Conservation (phyloP, 2,329 filamentous ascomycete species). For the Fusarium siculi region DNA sequence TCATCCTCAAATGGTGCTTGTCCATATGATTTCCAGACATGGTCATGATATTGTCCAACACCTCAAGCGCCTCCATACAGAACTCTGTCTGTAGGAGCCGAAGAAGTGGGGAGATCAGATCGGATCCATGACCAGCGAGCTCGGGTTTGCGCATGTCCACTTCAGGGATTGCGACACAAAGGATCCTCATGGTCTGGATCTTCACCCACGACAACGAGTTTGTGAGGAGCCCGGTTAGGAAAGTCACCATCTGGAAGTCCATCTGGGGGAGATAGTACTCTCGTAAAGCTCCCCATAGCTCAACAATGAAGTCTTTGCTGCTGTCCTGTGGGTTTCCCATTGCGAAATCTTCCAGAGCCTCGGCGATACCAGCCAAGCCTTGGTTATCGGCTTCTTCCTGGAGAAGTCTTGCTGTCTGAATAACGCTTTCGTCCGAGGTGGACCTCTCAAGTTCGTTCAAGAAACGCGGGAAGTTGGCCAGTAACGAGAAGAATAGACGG, state of each 20-base stretch:
- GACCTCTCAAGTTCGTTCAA: conserved; percentile 80
- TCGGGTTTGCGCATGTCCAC: conserved; percentile 94
- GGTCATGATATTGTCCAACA: conserved; percentile 94
- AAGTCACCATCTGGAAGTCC: conserved; percentile 87
- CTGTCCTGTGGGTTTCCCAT: conserved; percentile 72
- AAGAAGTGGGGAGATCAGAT: conserved; percentile 92
- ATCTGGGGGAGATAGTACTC: conserved; percentile 82
- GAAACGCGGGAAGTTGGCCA: conserved; percentile 92
- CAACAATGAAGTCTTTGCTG: conserved; percentile 79
- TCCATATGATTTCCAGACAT: conserved; percentile 94
- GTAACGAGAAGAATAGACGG: conserved; percentile 83
- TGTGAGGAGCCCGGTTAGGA: conserved; percentile 89
- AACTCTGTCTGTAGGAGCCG: conserved; percentile 91
- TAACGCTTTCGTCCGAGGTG: conserved; percentile 63
- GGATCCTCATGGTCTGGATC: conserved; percentile 89
- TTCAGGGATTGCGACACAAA: conserved; percentile 85
- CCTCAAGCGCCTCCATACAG: conserved; percentile 90
- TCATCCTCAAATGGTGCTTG: conserved; percentile 95
- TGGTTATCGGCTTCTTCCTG: conserved; percentile 78
- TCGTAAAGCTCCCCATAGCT: conserved; percentile 78
- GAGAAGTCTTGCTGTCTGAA: conserved; percentile 75
- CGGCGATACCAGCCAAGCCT: conserved; percentile 72
- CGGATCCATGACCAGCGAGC: conserved; percentile 89
- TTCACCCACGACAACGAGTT: conserved; percentile 93
- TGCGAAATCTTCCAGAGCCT: conserved; percentile 76